Evolutionary conservation across 441 rosid genomes (phyloP).

Genomic region (Bruguiera hainesii): DNA sequence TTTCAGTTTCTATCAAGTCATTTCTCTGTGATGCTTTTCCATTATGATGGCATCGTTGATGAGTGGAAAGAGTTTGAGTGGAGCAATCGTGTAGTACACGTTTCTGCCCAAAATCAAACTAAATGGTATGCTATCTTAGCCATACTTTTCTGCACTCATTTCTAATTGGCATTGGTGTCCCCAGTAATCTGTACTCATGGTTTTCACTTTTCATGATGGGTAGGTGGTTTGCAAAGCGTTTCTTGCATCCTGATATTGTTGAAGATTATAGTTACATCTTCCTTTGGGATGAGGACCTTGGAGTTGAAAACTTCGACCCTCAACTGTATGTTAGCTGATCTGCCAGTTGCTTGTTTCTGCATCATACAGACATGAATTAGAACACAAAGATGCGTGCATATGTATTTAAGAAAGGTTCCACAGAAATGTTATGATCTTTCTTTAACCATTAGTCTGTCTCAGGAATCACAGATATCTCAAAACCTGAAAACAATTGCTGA

Average conservation of each 20-base stretch:
- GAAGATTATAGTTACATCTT: conserved; percentile 55
- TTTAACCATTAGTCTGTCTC: too few species aligned
- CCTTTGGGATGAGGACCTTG: conserved; percentile 82
- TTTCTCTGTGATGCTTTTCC: conserved; percentile 66
- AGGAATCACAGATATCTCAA: too few species aligned
- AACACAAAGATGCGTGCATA: neutral
- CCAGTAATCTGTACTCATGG: neutral
- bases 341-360: neutral
- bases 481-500: too few species aligned
- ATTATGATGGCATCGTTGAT: conserved; percentile 62
- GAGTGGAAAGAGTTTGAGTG: conserved; percentile 55
- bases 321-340: conserved; percentile 31
- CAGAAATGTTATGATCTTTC: neutral
- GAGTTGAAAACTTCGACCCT: conserved; percentile 60
- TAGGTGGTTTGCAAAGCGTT: conserved; percentile 91
- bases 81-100: conserved; percentile 48
- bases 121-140: conserved; percentile 46
- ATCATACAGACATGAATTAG: neutral
- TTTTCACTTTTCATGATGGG: conserved; percentile 12
- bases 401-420: neutral
- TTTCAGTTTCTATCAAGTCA: conserved; percentile 51
- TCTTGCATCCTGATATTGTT: conserved; percentile 72
- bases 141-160: conserved; percentile 1
- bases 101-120: conserved; percentile 63
- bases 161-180: neutral